Evolutionary conservation across 108 stramenopile genomes (phyloP), one percentile per base, ranked within the genome.

Genomic region (Nitzschia inconspicua): DNA sequence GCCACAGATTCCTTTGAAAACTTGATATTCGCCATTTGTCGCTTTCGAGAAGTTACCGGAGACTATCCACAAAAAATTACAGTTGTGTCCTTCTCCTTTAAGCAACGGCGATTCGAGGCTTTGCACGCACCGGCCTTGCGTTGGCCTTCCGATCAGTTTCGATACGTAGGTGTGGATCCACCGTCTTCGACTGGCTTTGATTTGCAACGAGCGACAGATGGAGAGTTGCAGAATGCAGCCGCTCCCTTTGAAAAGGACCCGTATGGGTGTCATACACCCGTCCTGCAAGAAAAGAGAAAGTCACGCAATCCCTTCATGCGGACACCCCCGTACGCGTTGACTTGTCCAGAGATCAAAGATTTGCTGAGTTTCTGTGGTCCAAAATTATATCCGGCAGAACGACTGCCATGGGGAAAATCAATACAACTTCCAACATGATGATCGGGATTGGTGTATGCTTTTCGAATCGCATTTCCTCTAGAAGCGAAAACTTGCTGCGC

Each of bases 1-100:
- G 97, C 98, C 4, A 90, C 93, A 1, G 98, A 99, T 55, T 91
- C 89, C 25, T 96, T 96, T 75, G 90, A 98, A 66, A 99, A 99
- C 73, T 63, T 99, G 36, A 47, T 98, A 50, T 99, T 97, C 76
- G 91, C 95, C 4, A 91, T 98, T 14, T 97, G 96, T 66, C 82
- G 96, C 14, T 99, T 99, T 62, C 77, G 69, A 8, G 98, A 98
- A 58, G 67, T 97, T 22, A 96, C 96, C 0, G 95, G 94, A 5
- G n/a, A 39, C 5, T 99, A 96, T 57, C 98, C 98, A 1, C 28
- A 55, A 18, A 83, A 85, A 47, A 88, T 99, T 20, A 84, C 97
- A 1, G 61, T 95, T 7, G 91, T 99, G 3, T 96, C 95, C 13
- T 99, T 93, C 65, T 73, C 94, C 24, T 99, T 99, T 68, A 99